phyloP scores from a whole-genome alignment of 1,139 yeast genomes.

The Fermentozyma sake region DNA sequence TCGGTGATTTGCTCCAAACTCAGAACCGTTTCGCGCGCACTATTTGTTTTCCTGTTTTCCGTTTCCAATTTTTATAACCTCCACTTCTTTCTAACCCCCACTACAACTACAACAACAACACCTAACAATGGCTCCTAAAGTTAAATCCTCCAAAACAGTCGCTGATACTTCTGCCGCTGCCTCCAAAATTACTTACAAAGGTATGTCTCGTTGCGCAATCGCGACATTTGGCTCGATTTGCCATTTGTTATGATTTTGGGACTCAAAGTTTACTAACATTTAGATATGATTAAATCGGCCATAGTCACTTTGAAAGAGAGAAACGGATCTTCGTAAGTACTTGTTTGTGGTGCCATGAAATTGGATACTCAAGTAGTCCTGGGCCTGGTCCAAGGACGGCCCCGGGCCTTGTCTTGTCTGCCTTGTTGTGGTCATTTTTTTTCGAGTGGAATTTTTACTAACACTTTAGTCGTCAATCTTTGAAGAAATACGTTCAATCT shows the following conservation, averaged over 20 bases:
- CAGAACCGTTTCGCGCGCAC: no score
- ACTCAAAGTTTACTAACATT: constrained; percentile 7
- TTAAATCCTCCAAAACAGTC: constrained; percentile 17
- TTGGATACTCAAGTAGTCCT: no score
- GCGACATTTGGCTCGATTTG: no score
- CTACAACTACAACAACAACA: background rate
- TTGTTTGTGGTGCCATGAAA: no score
- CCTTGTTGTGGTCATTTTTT: constrained; percentile 3
- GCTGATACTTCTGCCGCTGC: constrained; percentile 24
- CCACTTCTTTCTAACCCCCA: no score
- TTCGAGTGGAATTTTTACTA: constrained; percentile 5
- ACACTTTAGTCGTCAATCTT: constrained; percentile 56
- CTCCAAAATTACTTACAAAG: constrained; percentile 47
- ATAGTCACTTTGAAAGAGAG: constrained; percentile 70
- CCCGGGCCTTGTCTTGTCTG: no score
- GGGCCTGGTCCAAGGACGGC: no score
- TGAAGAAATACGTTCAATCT: constrained; percentile 67
- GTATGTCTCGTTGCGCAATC: constrained; percentile 32
- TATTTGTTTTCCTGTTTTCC: constrained; percentile 2
- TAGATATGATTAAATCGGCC: constrained; percentile 77
- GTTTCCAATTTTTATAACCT: background rate
- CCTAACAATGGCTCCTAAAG: constrained; percentile 21
- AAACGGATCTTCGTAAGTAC: constrained; percentile 74
- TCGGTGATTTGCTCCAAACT: no score
- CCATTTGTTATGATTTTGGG: no score